Evolutionary conservation across 2,329 filamentous ascomycete species (phyloP).

Genomic region (Trichophyton benhamiae): DNA sequence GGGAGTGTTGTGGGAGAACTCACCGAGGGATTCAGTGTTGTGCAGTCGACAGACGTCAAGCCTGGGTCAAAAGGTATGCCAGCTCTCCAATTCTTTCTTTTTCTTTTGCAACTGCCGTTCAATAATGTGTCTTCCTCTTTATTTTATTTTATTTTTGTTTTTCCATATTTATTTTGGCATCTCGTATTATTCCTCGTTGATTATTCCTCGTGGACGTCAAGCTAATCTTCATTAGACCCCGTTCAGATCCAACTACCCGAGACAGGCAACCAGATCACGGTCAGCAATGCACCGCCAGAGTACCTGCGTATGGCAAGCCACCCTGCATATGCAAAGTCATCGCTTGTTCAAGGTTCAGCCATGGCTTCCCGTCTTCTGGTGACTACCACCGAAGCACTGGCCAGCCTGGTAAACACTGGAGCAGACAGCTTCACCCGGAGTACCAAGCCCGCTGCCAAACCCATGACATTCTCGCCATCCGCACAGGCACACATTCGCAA

Average conservation of each 20-base stretch:
- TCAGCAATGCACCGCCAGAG: slow-evolving; percentile 39
- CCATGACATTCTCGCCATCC: slow-evolving; percentile 74
- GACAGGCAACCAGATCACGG: slow-evolving; percentile 35
- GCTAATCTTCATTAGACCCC: slow-evolving; percentile 25
- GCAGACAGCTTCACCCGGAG: slow-evolving; percentile 72
- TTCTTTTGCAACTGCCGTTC: background rate
- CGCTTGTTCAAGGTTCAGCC: slow-evolving; percentile 73
- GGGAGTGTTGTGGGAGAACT: slow-evolving; percentile 91
- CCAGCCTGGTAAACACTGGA: slow-evolving; percentile 62
- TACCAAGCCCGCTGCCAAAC: slow-evolving; percentile 63
- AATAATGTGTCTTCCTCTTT: background rate
- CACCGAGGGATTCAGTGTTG: slow-evolving; percentile 64
- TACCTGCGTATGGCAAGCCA: slow-evolving; percentile 69
- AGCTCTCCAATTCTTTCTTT: background rate
- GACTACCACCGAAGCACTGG: slow-evolving; percentile 67
- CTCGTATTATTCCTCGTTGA: too few relatives aligned
- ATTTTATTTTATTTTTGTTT: background rate
- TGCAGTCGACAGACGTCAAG: slow-evolving; percentile 63
- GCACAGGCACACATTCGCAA: slow-evolving; percentile 78
- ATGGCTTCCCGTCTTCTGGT: slow-evolving; percentile 86
- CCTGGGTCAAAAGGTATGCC: slow-evolving; percentile 78
- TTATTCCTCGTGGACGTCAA: background rate
- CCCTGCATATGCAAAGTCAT: slow-evolving; percentile 81
- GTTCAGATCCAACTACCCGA: slow-evolving; percentile 38
- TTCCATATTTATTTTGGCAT: background rate